Evolutionary conservation across 1,139 yeast species (phyloP).

Genomic region (Hansenula lynferdii): DNA sequence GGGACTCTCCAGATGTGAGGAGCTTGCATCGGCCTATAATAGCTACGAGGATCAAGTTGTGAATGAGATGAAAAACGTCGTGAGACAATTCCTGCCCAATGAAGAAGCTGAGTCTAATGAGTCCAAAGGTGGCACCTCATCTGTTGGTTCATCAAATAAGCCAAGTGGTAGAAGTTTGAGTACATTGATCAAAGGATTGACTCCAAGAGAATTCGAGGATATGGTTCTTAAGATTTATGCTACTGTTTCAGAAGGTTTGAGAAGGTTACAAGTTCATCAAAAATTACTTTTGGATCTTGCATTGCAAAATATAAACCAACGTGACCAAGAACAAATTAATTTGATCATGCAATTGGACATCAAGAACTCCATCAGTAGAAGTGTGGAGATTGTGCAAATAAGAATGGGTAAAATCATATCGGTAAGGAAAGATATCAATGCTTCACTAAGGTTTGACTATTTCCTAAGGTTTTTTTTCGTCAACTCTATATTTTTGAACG

Average conservation of each 20-base stretch:
- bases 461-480: conserved; percentile 66
- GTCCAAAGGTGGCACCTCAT: conserved; percentile 17
- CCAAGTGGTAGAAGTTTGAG: conserved; percentile 39
- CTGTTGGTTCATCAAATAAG: conserved; percentile 11
- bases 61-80: conserved; percentile 67
- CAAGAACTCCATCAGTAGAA: conserved; percentile 45
- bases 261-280: conserved; percentile 75
- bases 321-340: conserved; percentile 26
- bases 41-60: conserved; percentile 64
- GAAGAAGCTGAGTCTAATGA: conserved; percentile 22
- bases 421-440: conserved; percentile 71
- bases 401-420: conserved; percentile 75
- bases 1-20: conserved; percentile 60
- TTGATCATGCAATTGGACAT: conserved; percentile 61
- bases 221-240: conserved; percentile 64
- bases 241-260: conserved; percentile 63
- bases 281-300: conserved; percentile 73
- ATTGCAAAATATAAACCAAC: conserved; percentile 42
- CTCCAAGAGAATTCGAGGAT: conserved; percentile 67
- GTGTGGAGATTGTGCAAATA: conserved; percentile 69
- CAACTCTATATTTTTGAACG: conserved; percentile 66
- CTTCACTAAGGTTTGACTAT: conserved; percentile 46
- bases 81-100: conserved; percentile 58
- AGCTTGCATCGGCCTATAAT: conserved; percentile 58
- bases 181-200: conserved; percentile 52